Evolutionary conservation across 208 protist genomes (phyloP).

Genomic region (Wallacemonas rigidus): DNA sequence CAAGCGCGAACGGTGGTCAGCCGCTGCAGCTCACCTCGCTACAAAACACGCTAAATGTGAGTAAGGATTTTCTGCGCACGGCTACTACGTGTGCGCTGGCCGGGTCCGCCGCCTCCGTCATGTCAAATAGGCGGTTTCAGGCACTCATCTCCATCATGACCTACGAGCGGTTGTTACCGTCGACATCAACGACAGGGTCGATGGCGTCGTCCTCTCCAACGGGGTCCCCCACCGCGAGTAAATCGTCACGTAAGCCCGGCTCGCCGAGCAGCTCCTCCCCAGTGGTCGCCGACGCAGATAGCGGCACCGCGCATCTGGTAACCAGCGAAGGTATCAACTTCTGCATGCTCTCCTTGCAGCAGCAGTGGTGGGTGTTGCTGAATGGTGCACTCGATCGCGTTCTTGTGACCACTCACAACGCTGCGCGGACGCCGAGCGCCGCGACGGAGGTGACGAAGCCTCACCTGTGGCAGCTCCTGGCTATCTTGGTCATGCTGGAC

Average conservation of each 20-base stretch:
- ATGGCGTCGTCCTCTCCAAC: background rate
- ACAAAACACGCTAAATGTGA: slow-evolving; percentile 57
- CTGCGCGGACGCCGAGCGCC: background rate
- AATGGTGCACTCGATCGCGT: slow-evolving; percentile 75
- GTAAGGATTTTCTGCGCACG: slow-evolving; percentile 53
- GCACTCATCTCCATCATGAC: slow-evolving; percentile 57
- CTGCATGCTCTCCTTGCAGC: slow-evolving; percentile 83
- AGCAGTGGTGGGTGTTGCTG: slow-evolving; percentile 87
- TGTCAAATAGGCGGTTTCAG: slow-evolving; percentile 20
- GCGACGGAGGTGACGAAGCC: slow-evolving; percentile 28
- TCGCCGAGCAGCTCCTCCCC: background rate
- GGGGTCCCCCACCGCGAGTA: background rate
- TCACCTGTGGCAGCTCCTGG: slow-evolving; percentile 77
- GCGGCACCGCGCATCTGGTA: slow-evolving; percentile 18
- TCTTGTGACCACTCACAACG: slow-evolving; percentile 23
- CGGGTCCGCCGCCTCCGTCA: slow-evolving; percentile 51
- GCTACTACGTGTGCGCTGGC: slow-evolving; percentile 67
- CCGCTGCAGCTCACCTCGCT: slow-evolving; percentile 53
- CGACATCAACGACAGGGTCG: background rate
- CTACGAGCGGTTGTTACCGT: slow-evolving; percentile 52
- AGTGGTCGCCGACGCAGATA: background rate
- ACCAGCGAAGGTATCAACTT: slow-evolving; percentile 78
- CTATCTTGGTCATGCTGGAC: slow-evolving; percentile 66
- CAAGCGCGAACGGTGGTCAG: slow-evolving; percentile 20
- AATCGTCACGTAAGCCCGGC: background rate